Evolutionary conservation across 306 rosid species (phyloP), one percentile per base, ranked within the genome.

Genomic region (Vigna hirtella): DNA sequence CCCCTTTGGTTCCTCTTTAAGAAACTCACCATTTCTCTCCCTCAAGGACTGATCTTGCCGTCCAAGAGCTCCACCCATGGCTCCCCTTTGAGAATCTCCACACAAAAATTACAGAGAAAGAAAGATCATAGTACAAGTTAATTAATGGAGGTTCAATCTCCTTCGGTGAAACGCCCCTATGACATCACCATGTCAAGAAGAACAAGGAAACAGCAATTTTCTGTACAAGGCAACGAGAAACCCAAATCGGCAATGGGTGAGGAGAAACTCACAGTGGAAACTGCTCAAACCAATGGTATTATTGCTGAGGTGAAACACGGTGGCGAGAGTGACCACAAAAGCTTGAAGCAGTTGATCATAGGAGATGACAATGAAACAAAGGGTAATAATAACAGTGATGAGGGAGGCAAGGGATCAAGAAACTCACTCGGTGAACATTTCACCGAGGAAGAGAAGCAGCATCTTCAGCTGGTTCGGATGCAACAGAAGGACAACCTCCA

Each of bases 121-220:
- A 20, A 12, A 3, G 24, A 17, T 9, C 43, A 48, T 0, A 42
- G 36, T 43, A 26, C 13, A 14, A 17, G 26, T 9, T 76, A 74
- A 73, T n/a, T n/a, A 70, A 92, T 92, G 98, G 96, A 83, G 43
- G 80, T 88, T 30, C 82, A 81, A 36, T 73, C 84, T 57, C 78
- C 83, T 16, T 18, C 79, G 50, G 58, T 48, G 78, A 89, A 84
- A 75, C 97, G 51, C 77, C 88, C 66, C 48, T 93, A 84, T 50
- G 98, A 91, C 72, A 89, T 93, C 66, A 87, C 87, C 65, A 91
- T 88, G 98, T 93, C 98, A 45, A 88, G 77, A 81, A 91, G 98
- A 85, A 93, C 98, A 20, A 88, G 98, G 85, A 93, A 85, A 22
- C 55, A 67, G 4, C 43, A 64, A 28, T 43, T 43, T 17, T 57